Evolutionary conservation across 75 land plant genomes (phyloP), one percentile per base, ranked within the genome.

Genomic region (Adiantum capillusveneris): DNA sequence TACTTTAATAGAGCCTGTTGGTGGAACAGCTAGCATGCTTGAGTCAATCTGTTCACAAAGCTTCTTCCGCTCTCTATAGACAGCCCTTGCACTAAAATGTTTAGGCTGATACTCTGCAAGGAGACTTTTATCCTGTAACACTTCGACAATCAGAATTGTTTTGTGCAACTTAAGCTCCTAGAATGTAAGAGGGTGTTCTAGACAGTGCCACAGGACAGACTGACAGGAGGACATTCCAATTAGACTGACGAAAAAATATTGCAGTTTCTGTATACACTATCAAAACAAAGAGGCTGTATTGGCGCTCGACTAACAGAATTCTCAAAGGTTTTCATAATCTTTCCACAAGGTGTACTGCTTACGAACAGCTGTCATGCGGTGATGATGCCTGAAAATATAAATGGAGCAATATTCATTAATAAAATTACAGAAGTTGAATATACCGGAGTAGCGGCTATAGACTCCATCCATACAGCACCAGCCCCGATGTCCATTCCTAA

Each of bases 381-480:
- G 79, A 76, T 43, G 56, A 19, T 55, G 81, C 85, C 98, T 94
- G 76, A 30, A 58, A n/a, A n/a, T n/a, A n/a, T n/a, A n/a, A n/a
- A n/a, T n/a, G n/a, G n/a, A n/a, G n/a, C n/a, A n/a, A n/a, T n/a
- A n/a, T n/a, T n/a, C n/a, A n/a, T n/a, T n/a, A n/a, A n/a, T n/a
- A n/a, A n/a, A n/a, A n/a, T n/a, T n/a, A n/a, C n/a, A n/a, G n/a
- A n/a, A n/a, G n/a, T n/a, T n/a, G n/a, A n/a, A n/a, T n/a, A n/a
- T n/a, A n/a, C n/a, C n/a, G n/a, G n/a, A n/a, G n/a, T n/a, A n/a
- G n/a, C n/a, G 19, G 84, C 46, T 48, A 95, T 87, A 58, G 90
- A 95, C 64, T 95, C 99, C 71, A 84, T 67, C 99, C 99, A 95
- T 25, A 95, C 65, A 57, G 91, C 87, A 53, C 99, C 99, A 58